Evolutionary conservation across 179 eudicot species (phyloP).

Genomic region (Silene noctiflora): DNA sequence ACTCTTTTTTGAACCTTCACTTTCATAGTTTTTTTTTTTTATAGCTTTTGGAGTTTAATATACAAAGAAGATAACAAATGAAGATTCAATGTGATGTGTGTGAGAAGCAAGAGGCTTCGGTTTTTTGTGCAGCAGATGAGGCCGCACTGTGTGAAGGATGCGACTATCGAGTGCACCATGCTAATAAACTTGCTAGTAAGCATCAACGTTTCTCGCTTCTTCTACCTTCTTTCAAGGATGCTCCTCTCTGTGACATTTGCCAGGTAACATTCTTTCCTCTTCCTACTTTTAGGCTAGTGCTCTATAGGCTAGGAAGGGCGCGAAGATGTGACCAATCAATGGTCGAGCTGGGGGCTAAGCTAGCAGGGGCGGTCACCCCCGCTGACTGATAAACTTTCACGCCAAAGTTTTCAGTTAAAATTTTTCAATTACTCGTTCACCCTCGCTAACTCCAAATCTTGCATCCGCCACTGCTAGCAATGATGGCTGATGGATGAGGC

Average conservation of each 20-base stretch:
- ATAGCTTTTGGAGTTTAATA: not conserved
- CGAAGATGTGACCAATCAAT: too few species aligned
- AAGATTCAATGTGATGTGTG: conserved; percentile 52
- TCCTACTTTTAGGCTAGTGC: too few species aligned
- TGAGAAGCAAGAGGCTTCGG: conserved; percentile 32
- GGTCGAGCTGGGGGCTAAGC: too few species aligned
- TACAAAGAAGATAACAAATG: conserved; percentile 17
- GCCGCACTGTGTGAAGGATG: conserved; percentile 41
- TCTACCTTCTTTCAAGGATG: conserved; percentile 29
- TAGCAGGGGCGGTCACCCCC: too few species aligned
- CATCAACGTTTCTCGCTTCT: conserved; percentile 40
- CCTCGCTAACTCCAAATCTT: too few species aligned
- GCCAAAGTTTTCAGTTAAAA: too few species aligned
- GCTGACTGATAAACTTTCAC: too few species aligned
- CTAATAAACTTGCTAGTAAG: conserved; percentile 42
- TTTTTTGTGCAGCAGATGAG: conserved; percentile 45
- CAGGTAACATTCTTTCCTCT: conserved; percentile 27
- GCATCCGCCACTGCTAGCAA: too few species aligned
- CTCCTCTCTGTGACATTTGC: conserved; percentile 48
- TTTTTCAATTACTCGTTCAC: too few species aligned
- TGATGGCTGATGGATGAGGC: too few species aligned
- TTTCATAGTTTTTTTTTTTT: not conserved
- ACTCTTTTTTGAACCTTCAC: not conserved
- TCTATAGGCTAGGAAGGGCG: too few species aligned
- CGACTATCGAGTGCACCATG: conserved; percentile 39